phyloP scores from a whole-genome alignment of 257 asterid genomes.

The Ilex asprella region DNA sequence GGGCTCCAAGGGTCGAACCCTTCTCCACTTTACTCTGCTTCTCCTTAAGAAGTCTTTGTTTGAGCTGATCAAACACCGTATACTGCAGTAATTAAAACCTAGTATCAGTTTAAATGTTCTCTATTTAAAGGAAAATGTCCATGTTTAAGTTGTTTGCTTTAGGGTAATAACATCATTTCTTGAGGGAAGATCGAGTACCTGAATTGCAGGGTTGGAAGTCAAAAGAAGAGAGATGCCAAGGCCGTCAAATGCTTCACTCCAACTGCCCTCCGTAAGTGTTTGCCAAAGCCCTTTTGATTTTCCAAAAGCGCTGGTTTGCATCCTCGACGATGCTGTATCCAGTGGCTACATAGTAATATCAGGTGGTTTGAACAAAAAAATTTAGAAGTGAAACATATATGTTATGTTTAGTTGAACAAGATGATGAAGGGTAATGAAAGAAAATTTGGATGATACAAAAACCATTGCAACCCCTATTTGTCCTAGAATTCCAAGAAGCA shows the following conservation, averaged over 20 bases:
- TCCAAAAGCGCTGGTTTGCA: conserved; percentile 48
- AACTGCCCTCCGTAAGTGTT: conserved; percentile 37
- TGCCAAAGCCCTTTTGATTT: conserved; percentile 34
- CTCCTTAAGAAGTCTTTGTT: conserved; percentile 24
- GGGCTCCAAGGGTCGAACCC: conserved; percentile 20
- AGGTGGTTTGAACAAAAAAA: background rate
- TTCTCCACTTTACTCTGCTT: conserved; percentile 10
- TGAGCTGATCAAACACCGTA: conserved; percentile 44
- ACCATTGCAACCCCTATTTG: background rate
- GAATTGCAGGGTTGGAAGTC: conserved; percentile 49
- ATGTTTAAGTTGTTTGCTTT: no score
- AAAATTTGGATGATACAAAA: background rate
- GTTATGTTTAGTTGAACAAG: background rate
- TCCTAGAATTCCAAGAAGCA: background rate
- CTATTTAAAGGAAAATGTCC: no score
- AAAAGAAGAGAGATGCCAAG: conserved; percentile 40
- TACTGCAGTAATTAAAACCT: conserved; percentile 23
- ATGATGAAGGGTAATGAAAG: background rate
- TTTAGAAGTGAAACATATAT: background rate
- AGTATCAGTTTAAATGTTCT: no score
- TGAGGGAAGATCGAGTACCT: conserved; percentile 19
- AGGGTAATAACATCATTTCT: background rate
- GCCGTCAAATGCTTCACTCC: conserved; percentile 43
- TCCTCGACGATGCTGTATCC: conserved; percentile 43
- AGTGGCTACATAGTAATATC: conserved; percentile 24